Conservation (phyloP, 2,329 filamentous ascomycete genomes). For the Penicillium concentricum region DNA sequence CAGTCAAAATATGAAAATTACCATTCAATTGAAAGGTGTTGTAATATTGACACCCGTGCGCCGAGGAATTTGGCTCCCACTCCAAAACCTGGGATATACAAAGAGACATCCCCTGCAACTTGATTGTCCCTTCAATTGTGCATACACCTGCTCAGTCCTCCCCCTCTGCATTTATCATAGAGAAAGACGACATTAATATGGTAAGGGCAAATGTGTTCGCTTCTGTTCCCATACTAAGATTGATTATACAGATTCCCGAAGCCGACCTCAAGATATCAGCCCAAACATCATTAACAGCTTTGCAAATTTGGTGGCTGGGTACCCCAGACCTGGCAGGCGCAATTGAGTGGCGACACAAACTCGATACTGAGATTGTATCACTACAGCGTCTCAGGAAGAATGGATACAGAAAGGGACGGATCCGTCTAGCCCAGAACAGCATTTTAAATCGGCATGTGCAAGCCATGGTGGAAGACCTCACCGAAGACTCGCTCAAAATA, state of each 20-base stretch:
- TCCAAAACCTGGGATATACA: background rate
- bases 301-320: background rate
- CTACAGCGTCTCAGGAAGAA: too few relatives aligned
- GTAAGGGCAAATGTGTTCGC: background rate
- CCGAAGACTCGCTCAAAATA: too few relatives aligned
- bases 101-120: background rate
- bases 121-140: background rate
- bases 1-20: background rate
- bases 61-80: background rate
- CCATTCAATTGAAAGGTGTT: background rate
- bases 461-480: too few relatives aligned
- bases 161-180: background rate
- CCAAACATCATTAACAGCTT: background rate
- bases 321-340: background rate
- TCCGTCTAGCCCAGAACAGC: too few relatives aligned
- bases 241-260: background rate
- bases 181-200: too few relatives aligned
- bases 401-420: too few relatives aligned
- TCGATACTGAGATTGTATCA: too few relatives aligned
- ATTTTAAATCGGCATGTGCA: too few relatives aligned
- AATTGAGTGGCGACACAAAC: too few relatives aligned
- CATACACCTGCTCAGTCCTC: background rate
- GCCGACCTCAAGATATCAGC: background rate
- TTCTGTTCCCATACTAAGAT: background rate
- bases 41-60: background rate